Evolutionary conservation across 805 yeast species (phyloP).

Genomic region (Wickerhamomyces rabaulensis): DNA sequence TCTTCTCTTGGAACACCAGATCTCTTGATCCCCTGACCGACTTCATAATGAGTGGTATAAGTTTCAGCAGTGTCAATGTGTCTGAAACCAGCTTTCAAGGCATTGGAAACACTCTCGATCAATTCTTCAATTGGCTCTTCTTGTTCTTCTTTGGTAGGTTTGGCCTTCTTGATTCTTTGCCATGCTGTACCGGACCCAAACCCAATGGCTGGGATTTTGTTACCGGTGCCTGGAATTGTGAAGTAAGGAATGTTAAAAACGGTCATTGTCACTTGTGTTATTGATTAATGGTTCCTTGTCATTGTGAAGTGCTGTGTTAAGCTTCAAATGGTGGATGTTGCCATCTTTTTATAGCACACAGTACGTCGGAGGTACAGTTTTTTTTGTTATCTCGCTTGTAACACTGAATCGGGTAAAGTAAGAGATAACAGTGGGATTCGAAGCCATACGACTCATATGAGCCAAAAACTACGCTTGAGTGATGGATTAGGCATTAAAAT

Average conservation of each 20-base stretch:
- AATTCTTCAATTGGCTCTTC: slow-evolving; percentile 24
- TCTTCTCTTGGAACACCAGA: slow-evolving; percentile 61
- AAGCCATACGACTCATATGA: too few species aligned
- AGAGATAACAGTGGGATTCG: background rate
- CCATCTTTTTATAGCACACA: background rate
- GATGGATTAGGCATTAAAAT: background rate
- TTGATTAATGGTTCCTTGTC: too few species aligned
- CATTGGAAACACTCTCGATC: slow-evolving; percentile 2
- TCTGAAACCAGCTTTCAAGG: slow-evolving; percentile 41
- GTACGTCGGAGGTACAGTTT: background rate
- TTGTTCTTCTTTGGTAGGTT: slow-evolving; percentile 8
- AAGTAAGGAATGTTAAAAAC: slow-evolving; percentile 8
- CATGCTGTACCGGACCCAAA: slow-evolving; percentile 39
- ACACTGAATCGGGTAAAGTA: background rate
- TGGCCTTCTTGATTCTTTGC: slow-evolving; percentile 28
- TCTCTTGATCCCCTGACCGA: slow-evolving; percentile 44
- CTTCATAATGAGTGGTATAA: slow-evolving; percentile 51
- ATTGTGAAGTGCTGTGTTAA: background rate
- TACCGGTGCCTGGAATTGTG: slow-evolving; percentile 30
- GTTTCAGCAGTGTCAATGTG: slow-evolving; percentile 57
- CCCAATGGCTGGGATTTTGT: slow-evolving; percentile 35
- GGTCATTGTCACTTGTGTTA: background rate
- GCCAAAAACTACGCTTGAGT: background rate
- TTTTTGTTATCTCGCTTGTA: background rate
- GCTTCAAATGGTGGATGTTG: background rate